Evolutionary conservation across 2,329 filamentous ascomycete species (phyloP).

Genomic region (Neonectria magnoliae): DNA sequence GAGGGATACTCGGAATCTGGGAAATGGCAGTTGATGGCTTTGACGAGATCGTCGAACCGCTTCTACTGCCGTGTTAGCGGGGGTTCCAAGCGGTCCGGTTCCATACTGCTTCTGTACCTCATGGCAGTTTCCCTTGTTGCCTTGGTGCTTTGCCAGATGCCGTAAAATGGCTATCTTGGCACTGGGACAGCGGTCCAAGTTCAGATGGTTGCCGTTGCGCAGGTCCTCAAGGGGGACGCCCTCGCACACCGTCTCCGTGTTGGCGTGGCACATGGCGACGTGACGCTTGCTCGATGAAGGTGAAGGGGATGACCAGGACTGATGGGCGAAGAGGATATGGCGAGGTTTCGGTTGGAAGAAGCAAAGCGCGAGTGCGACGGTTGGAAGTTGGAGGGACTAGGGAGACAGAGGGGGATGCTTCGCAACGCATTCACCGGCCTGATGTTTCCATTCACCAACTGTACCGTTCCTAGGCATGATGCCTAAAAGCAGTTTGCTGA

Average conservation of each 20-base stretch:
- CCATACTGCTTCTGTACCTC: not conserved
- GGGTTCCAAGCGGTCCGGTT: not conserved
- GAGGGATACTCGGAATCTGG: not conserved
- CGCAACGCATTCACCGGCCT: not conserved
- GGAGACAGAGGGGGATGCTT: not conserved
- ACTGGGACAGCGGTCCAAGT: not conserved
- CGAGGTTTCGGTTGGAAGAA: not conserved
- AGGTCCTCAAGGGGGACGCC: not conserved
- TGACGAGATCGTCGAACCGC: not conserved
- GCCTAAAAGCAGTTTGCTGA: not conserved
- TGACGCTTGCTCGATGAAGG: not conserved
- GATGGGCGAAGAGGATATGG: not conserved
- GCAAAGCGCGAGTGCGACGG: not conserved
- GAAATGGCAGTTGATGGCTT: not conserved
- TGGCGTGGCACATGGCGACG: not conserved
- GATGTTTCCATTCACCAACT: not conserved
- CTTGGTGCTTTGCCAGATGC: not conserved
- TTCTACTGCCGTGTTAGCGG: not conserved
- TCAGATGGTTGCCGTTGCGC: not conserved
- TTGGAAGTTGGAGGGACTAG: not conserved
- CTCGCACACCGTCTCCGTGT: not conserved
- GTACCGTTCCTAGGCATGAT: not conserved
- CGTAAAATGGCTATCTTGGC: not conserved
- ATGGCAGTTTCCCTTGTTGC: not conserved
- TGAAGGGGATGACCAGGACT: not conserved